Evolutionary conservation across 306 rosid species (phyloP).

Genomic region (Rubus idaeus): DNA sequence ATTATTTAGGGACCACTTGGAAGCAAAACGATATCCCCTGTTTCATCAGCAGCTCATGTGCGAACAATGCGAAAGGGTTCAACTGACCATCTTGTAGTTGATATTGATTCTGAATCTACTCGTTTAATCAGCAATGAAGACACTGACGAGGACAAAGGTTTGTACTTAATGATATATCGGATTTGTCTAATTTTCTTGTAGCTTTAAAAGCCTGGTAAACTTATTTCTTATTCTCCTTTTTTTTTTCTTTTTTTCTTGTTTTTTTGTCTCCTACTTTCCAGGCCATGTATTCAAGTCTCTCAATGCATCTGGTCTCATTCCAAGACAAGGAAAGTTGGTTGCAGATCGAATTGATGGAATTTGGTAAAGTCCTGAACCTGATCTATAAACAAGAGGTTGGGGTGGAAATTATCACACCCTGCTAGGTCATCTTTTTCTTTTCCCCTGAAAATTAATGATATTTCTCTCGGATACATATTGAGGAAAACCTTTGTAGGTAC

Average conservation of each 20-base stretch:
- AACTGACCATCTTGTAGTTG: slow-evolving; percentile 75
- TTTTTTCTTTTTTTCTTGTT: too few relatives aligned
- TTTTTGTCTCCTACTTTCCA: slow-evolving; percentile 34
- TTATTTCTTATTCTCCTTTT: background rate
- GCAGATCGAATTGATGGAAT: slow-evolving; percentile 96
- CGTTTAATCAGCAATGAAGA: slow-evolving; percentile 53
- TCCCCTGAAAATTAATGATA: background rate
- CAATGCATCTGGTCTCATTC: slow-evolving; percentile 86
- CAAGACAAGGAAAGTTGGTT: slow-evolving; percentile 80
- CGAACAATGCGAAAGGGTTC: slow-evolving; percentile 87
- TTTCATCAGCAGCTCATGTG: slow-evolving; percentile 59
- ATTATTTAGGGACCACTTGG: slow-evolving; percentile 66
- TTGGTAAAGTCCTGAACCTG: slow-evolving; percentile 52
- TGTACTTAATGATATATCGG: slow-evolving; percentile 22
- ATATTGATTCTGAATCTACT: slow-evolving; percentile 65
- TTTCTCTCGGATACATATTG: background rate
- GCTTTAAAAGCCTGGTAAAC: background rate
- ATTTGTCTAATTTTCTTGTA: background rate
- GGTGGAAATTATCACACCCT: background rate
- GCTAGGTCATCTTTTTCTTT: background rate
- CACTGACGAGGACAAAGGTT: slow-evolving; percentile 86
- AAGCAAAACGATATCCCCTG: slow-evolving; percentile 58
- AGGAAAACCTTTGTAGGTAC: background rate
- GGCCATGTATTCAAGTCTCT: slow-evolving; percentile 91
- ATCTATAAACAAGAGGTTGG: background rate